Conservation (phyloP, 2,329 filamentous ascomycete genomes). For the Exophiala bonariae region DNA sequence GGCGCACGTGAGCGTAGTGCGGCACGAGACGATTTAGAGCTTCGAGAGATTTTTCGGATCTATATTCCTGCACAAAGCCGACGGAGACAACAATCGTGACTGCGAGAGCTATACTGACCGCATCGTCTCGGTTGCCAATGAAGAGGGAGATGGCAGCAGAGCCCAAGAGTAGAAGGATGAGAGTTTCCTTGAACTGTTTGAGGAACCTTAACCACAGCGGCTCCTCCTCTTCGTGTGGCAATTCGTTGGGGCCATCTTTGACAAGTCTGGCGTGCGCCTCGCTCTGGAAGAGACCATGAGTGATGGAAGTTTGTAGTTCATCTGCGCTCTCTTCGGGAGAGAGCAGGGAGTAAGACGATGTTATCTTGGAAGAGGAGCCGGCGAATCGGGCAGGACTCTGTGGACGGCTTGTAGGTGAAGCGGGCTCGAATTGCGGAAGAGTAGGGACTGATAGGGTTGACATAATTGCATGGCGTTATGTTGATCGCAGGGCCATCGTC, state of each 20-base stretch:
- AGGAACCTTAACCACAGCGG: constrained; percentile 92
- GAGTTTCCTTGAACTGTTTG: constrained; percentile 93
- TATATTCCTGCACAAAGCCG: constrained; percentile 95
- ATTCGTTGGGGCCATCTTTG: constrained; percentile 86
- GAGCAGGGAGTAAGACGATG: constrained; percentile 61
- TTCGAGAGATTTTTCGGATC: constrained; percentile 95
- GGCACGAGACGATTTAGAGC: constrained; percentile 91
- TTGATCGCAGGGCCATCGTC: constrained; percentile 13
- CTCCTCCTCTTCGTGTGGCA: constrained; percentile 90
- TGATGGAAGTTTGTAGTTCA: constrained; percentile 78
- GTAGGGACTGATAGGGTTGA: constrained; percentile 61
- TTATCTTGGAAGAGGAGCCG: constrained; percentile 37
- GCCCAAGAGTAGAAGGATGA: constrained; percentile 86
- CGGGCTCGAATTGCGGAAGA: constrained; percentile 57
- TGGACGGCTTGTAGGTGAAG: constrained; percentile 24
- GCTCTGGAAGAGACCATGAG: constrained; percentile 73
- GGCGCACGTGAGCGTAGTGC: constrained; percentile 92
- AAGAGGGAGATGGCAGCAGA: constrained; percentile 87
- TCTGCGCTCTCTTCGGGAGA: constrained; percentile 76
- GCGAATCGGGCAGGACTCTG: constrained; percentile 15
- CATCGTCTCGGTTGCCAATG: constrained; percentile 92
- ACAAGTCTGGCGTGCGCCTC: constrained; percentile 79
- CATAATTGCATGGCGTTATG: constrained; percentile 58
- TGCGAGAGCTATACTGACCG: constrained; percentile 89
- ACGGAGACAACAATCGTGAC: constrained; percentile 97